A percentile compares a stretch with the other conserved stretches of the same genome.
These are phyloP conservation scores for Emmonsiellopsis sp. DNA, from an alignment of 2,329 filamentous ascomycete genomes.

Conservation along the genomic window DNA sequence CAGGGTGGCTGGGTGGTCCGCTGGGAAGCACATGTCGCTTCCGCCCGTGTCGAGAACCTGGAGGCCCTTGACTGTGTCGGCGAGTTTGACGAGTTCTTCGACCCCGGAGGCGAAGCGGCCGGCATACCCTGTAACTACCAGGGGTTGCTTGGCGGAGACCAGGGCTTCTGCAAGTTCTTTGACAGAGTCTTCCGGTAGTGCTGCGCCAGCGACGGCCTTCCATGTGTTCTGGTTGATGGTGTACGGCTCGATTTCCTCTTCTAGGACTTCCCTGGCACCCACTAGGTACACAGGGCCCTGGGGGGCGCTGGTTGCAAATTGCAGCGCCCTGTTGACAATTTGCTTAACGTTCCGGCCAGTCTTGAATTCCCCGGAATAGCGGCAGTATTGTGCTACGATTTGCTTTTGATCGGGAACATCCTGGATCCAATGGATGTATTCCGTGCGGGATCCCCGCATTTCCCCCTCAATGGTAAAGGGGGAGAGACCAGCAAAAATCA, in stretches of 20 bases:
- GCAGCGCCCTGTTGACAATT: slow-evolving; percentile 74
- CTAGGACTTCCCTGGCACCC: slow-evolving; percentile 73
- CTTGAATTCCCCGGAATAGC: slow-evolving; percentile 75
- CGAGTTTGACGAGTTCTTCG: slow-evolving; percentile 37
- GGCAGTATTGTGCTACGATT: slow-evolving; percentile 76
- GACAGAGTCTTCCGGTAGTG: slow-evolving; percentile 42
- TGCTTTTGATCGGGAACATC: slow-evolving; percentile 74
- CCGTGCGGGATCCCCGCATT: slow-evolving; percentile 65
- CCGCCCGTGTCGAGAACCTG: slow-evolving; percentile 46
- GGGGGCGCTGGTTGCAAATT: slow-evolving; percentile 70
- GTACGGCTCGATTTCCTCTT: slow-evolving; percentile 71
- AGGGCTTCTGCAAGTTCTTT: slow-evolving; percentile 36
- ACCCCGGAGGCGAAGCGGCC: slow-evolving; percentile 39
- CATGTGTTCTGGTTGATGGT: slow-evolving; percentile 59
- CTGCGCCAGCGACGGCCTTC: slow-evolving; percentile 61
- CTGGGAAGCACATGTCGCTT: slow-evolving; percentile 44
- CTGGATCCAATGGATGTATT: slow-evolving; percentile 83
- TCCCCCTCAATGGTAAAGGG: slow-evolving; percentile 72
- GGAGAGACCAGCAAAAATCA: slow-evolving; percentile 70
- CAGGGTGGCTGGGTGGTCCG: slow-evolving; percentile 47
- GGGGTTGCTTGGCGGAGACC: slow-evolving; percentile 38
- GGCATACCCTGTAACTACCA: slow-evolving; percentile 44
- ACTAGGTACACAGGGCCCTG: slow-evolving; percentile 72
- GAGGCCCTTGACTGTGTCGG: slow-evolving; percentile 39
- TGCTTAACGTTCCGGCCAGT: slow-evolving; percentile 80